Base-by-base conservation (phyloP, 768 basidiomycete species). In the Lepiota venenata region DNA sequence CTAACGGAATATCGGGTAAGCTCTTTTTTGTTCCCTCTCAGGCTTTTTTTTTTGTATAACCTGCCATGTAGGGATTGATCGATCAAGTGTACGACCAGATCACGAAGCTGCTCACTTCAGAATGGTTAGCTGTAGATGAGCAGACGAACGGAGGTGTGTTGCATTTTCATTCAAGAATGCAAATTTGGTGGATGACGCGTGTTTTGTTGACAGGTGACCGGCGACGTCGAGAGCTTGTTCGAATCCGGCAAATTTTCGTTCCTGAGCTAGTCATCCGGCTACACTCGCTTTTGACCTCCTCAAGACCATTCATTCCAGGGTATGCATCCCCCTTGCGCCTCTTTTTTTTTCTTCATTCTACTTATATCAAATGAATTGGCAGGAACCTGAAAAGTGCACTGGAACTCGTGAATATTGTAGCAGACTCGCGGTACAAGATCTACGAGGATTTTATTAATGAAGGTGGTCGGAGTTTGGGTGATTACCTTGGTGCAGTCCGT, bases 251-350 rank as follows among this genome's bases (percentile, higher is more conserved):
- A 62, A 83, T 95, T 27, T 95, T 88, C 68, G 75, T 97, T 21
- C 96, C 94, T 0, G 93, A 97, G 65, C 77, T 98, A 18, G 82
- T 98, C 60, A 77, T 98, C 58, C 84, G 92, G 18, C 72, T 98
- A 2, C 94, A 98, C 63, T 74, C 80, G 41, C 71, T 87, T 47
- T 71, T 98, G 10, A 78, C 82, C 56, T 70, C 75, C 32, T 91
- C 93, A 4, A 73, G 84, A 7, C 67, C 74, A 9, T 70, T 81
- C 18, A 76, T 93, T 39, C 83, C 87, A 44, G 78, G 81, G 93
- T 89, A 60, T 48, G 85, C 75, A 25, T n/a, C 42, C 41, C n/a
- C 38, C 3, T 45, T 56, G 25, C 9, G 27, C 45, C 14, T 3
- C 18, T 6, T 29, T 20, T 41, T 16, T 25, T n/a, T n/a, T 38